A percentile compares a stretch with the other conserved stretches of the same genome.
These are phyloP conservation scores for Ganoderma multipileum DNA, from an alignment of 1,284 basidiomycete species.

Conservation along the genomic window DNA sequence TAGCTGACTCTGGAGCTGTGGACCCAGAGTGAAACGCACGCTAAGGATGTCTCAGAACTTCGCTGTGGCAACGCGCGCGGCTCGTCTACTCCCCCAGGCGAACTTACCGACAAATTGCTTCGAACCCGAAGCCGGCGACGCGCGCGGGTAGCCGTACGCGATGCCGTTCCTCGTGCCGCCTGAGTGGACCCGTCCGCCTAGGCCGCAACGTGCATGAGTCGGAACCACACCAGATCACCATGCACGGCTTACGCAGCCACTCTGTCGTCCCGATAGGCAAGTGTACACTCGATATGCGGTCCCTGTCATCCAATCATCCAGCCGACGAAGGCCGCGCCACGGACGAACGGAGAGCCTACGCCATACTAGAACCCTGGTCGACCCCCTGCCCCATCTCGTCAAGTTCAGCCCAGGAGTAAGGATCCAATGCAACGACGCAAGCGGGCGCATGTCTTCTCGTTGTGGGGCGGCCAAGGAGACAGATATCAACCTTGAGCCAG, in stretches of 20 bases:
- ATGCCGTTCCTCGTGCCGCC: neutral
- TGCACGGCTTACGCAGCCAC: neutral
- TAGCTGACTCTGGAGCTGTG: neutral
- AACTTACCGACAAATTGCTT: neutral
- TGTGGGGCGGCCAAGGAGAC: neutral
- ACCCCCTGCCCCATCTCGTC: neutral
- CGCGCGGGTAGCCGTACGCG: neutral
- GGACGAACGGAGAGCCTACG: neutral
- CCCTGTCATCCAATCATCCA: neutral
- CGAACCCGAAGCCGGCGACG: neutral
- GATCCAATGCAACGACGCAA: neutral
- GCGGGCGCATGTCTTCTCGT: neutral
- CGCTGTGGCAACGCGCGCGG: neutral
- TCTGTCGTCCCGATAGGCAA: neutral
- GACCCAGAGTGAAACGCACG: neutral
- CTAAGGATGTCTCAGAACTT: neutral
- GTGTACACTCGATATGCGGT: neutral
- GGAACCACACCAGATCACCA: neutral
- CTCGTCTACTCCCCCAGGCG: neutral
- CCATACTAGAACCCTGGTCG: conserved; percentile 7
- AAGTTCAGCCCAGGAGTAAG: neutral
- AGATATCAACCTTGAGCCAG: neutral
- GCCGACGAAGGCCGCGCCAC: neutral
- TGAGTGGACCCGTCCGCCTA: neutral
- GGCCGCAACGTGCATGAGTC: neutral